These are phyloP conservation scores for Syzygium malaccense DNA, from an alignment of 441 rosid species.

Conservation along the genomic window DNA sequence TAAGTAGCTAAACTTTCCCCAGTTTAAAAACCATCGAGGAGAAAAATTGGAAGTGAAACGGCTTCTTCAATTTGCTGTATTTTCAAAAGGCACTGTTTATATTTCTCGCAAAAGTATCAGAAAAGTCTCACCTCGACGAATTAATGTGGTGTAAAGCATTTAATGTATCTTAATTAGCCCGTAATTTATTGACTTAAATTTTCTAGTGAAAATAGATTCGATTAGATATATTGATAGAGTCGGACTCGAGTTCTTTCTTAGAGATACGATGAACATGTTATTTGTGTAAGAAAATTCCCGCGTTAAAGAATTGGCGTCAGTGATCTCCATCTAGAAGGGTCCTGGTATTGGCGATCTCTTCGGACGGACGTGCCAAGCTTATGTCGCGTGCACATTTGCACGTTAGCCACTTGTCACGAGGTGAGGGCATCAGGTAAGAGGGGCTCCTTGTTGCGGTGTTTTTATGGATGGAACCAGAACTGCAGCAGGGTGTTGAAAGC, in stretches of 20 bases:
- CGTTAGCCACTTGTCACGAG: not conserved
- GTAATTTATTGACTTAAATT: accelerated
- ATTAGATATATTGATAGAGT: accelerated
- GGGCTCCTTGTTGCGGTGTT: not conserved
- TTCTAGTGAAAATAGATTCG: accelerated
- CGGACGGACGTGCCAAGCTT: not conserved
- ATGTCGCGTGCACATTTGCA: accelerated
- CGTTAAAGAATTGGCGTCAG: not conserved
- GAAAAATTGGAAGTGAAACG: not conserved
- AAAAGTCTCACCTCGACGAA: accelerated
- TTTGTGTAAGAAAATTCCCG: too few species aligned
- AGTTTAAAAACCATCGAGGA: not conserved
- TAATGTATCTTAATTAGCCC: not conserved
- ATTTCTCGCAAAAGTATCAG: not conserved
- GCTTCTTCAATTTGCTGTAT: not conserved
- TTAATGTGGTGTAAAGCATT: not conserved
- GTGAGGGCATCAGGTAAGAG: not conserved
- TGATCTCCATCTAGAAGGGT: not conserved
- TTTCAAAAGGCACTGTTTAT: not conserved
- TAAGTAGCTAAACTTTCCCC: not conserved
- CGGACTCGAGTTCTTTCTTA: accelerated
- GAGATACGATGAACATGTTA: not conserved
- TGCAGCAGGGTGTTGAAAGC: not conserved
- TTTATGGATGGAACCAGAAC: not conserved
- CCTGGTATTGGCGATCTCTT: too few species aligned